Evolutionary conservation across 2,329 filamentous ascomycete genomes (phyloP).

Genomic region (Biscogniauxia sp.): DNA sequence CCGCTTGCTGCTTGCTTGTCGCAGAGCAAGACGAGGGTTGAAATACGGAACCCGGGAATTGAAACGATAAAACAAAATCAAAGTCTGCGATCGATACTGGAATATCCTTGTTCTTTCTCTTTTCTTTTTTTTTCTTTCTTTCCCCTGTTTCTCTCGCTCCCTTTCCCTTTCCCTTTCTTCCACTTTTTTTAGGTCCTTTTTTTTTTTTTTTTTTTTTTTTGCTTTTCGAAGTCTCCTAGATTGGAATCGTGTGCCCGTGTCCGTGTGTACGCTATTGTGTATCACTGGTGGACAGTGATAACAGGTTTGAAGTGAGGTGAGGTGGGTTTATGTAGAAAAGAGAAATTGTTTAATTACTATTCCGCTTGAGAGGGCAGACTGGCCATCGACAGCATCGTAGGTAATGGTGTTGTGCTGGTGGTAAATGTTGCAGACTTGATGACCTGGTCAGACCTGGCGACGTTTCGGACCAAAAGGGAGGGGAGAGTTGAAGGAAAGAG

Average conservation of each 20-base stretch:
- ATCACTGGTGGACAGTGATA: background rate
- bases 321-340: constrained; percentile 1
- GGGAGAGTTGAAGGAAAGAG: background rate
- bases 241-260: no score
- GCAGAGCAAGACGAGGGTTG: background rate
- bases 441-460: background rate
- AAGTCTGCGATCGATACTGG: background rate
- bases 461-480: background rate
- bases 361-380: background rate
- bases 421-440: background rate
- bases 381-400: background rate
- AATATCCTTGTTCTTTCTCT: background rate
- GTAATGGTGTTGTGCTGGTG: no score
- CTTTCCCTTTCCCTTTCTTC: background rate
- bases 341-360: background rate
- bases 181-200: background rate
- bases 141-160: background rate
- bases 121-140: background rate
- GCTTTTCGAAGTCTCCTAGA: no score
- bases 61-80: background rate
- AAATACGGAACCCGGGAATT: background rate
- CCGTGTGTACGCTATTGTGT: background rate
- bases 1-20: background rate
- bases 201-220: background rate
- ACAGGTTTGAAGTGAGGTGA: constrained; percentile 5